Evolutionary conservation across 495 filamentous ascomycete genomes (phyloP).

Genomic region (Geoglossum glabrum): DNA sequence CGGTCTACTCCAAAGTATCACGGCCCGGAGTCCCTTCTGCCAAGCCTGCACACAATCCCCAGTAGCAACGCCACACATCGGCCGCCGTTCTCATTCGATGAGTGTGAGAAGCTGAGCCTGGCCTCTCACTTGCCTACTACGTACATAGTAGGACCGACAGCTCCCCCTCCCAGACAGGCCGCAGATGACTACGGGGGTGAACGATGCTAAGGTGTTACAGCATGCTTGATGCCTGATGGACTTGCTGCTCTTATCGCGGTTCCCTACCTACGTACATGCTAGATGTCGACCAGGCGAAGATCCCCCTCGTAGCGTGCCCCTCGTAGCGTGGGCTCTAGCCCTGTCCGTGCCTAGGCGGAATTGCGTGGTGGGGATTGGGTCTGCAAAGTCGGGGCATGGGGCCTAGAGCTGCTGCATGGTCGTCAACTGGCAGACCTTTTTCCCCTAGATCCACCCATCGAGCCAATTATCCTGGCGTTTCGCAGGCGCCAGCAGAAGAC

Average conservation of each 20-base stretch:
- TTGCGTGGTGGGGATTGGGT: not conserved
- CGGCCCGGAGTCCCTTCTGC: not conserved
- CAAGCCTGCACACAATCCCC: not conserved
- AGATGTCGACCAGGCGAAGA: too few species aligned
- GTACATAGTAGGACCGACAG: not conserved
- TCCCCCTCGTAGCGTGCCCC: too few species aligned
- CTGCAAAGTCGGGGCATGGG: not conserved
- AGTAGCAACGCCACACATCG: not conserved
- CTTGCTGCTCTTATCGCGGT: too few species aligned
- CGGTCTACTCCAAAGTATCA: not conserved
- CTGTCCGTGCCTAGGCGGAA: not conserved
- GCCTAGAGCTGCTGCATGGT: not conserved
- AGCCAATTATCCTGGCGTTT: slow-evolving; percentile 1
- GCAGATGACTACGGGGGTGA: too few species aligned
- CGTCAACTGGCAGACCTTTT: not conserved
- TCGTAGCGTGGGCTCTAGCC: not conserved
- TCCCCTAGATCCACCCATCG: not conserved
- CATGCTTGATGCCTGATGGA: too few species aligned
- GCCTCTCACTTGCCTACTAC: not conserved
- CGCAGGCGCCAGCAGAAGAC: not conserved
- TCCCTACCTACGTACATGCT: too few species aligned
- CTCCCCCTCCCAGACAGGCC: not conserved
- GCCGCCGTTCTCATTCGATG: not conserved
- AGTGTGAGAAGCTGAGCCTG: not conserved
- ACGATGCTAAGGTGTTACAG: too few species aligned